Conservation (phyloP, 805 yeast species). For the Metschnikowia picachoensis region DNA sequence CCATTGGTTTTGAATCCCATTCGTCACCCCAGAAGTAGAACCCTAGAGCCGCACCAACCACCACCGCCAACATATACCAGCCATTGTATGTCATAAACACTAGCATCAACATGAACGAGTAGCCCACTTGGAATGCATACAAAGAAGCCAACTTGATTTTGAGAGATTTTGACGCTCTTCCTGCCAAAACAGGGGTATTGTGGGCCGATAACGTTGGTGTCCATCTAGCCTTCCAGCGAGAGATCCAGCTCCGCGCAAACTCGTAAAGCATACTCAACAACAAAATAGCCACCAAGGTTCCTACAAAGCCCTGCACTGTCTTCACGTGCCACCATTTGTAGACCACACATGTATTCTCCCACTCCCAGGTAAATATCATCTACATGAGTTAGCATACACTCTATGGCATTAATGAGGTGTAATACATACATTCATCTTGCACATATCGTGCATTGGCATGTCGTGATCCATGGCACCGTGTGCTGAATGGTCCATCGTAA, state of each 20-base stretch:
- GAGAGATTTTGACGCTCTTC: background rate
- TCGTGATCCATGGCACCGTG: constrained; percentile 18
- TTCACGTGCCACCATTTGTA: constrained; percentile 79
- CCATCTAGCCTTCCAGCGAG: constrained; percentile 26
- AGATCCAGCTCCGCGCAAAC: constrained; percentile 35
- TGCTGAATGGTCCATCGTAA: constrained; percentile 19
- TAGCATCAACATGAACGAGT: constrained; percentile 70
- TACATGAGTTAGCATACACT: constrained; percentile 12
- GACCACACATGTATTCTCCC: constrained; percentile 66
- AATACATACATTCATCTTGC: constrained; percentile 50
- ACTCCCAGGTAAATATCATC: constrained; percentile 80
- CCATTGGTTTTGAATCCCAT: constrained; percentile 20
- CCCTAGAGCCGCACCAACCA: constrained; percentile 69
- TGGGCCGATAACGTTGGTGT: background rate
- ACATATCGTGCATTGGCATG: constrained; percentile 32
- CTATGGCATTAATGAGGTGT: too few species aligned
- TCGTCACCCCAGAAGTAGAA: constrained; percentile 53
- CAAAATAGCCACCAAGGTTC: constrained; percentile 49
- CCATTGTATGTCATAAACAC: constrained; percentile 86
- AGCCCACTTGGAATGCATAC: constrained; percentile 66
- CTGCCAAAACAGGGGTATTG: background rate
- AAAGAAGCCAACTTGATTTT: constrained; percentile 36
- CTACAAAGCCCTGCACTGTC: constrained; percentile 45
- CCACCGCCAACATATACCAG: constrained; percentile 76
- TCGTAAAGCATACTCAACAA: constrained; percentile 58